Conservation (phyloP, 1,284 basidiomycete species). For the Acaromyces ingoldii region DNA sequence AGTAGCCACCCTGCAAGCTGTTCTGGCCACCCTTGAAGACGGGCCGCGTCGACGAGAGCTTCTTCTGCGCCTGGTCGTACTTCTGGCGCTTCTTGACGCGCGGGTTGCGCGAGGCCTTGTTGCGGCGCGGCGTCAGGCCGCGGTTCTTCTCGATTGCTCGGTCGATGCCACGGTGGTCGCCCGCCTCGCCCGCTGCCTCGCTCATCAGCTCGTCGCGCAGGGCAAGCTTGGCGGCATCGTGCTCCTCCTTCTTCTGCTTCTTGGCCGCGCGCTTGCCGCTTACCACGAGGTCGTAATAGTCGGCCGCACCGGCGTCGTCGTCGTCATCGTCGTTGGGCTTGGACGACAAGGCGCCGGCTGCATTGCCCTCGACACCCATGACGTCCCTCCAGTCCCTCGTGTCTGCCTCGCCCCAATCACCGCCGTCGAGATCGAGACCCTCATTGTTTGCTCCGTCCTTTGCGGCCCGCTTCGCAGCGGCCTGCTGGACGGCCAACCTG, state of each 20-base stretch:
- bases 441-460: conserved; percentile 13
- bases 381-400: conserved; percentile 42
- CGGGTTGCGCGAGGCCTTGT: conserved; percentile 46
- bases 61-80: conserved; percentile 50
- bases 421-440: conserved; percentile 13
- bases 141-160: conserved; percentile 50
- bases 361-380: conserved; percentile 32
- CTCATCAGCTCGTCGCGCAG: conserved; percentile 23
- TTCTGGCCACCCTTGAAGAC: conserved; percentile 50
- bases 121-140: conserved; percentile 42
- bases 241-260: conserved; percentile 37
- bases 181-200: conserved; percentile 35
- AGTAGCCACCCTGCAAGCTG: conserved; percentile 45
- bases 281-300: conserved; percentile 46
- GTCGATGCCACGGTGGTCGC: conserved; percentile 44
- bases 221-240: conserved; percentile 20
- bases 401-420: conserved; percentile 45
- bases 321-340: conserved; percentile 9
- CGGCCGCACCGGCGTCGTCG: conserved; percentile 24
- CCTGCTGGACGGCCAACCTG: conserved; percentile 37
- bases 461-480: conserved; percentile 33
- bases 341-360: too few relatives aligned
- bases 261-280: conserved; percentile 29
- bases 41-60: conserved; percentile 39
- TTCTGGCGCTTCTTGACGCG: conserved; percentile 49